Conservation (phyloP, 768 basidiomycete genomes). For the Floccularia luteovirens region DNA sequence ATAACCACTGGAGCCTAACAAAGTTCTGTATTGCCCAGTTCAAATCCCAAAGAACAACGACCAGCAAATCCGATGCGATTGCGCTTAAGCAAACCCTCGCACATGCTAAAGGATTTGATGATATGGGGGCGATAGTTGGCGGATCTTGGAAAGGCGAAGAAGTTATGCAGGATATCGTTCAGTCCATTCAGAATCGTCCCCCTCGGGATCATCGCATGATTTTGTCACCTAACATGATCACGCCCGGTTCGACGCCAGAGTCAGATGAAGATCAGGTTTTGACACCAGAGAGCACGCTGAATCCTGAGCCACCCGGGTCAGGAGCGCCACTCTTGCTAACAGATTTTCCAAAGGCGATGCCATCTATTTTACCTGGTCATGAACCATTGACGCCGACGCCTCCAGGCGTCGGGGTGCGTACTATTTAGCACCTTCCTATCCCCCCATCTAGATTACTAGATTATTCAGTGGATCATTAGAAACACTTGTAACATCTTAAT, state of each 20-base stretch:
- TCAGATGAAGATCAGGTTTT: conserved; percentile 15
- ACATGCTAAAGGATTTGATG: conserved; percentile 55
- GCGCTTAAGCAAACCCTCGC: conserved; percentile 44
- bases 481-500: neutral
- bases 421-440: too few species aligned
- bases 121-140: conserved; percentile 40
- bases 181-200: conserved; percentile 39
- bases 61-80: conserved; percentile 55
- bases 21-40: conserved; percentile 86
- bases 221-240: conserved; percentile 17
- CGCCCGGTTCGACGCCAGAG: conserved; percentile 15
- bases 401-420: conserved; percentile 1
- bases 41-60: conserved; percentile 51
- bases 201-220: conserved; percentile 26
- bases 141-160: conserved; percentile 53
- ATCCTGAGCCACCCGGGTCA: conserved; percentile 49
- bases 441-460: too few species aligned
- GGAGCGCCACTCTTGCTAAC: conserved; percentile 43
- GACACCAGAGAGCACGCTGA: conserved; percentile 49
- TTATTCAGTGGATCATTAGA: too few species aligned
- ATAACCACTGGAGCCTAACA: conserved; percentile 77
- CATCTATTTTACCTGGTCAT: conserved; percentile 32
- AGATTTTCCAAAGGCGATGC: conserved; percentile 25
- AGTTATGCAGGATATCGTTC: conserved; percentile 49
- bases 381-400: conserved; percentile 38